phyloP scores from a whole-genome alignment of 805 yeast genomes.

The Ogataea glucozyma region DNA sequence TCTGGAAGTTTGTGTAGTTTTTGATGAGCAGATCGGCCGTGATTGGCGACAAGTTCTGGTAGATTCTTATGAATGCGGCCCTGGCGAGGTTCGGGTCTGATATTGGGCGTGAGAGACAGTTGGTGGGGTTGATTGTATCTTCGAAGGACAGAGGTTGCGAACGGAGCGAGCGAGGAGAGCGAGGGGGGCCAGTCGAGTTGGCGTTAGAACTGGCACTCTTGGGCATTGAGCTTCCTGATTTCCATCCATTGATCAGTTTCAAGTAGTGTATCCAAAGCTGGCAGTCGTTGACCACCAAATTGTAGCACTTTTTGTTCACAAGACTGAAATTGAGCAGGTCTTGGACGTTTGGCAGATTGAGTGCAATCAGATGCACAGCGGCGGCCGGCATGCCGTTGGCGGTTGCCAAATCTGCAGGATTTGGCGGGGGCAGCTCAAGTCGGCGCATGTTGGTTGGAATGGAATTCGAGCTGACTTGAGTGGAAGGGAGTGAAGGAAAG shows the following conservation, averaged over 20 bases:
- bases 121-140: constrained; percentile 25
- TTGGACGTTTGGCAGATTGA: constrained; percentile 23
- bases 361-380: constrained; percentile 24
- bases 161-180: too few relatives aligned
- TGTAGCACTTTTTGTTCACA: constrained; percentile 30
- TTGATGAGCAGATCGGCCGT: constrained; percentile 33
- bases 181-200: too few relatives aligned
- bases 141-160: too few relatives aligned
- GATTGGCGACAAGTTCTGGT: constrained; percentile 32
- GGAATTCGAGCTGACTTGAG: background rate
- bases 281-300: constrained; percentile 23
- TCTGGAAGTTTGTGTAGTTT: constrained; percentile 37
- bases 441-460: background rate
- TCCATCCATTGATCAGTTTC: constrained; percentile 29
- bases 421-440: constrained; percentile 8
- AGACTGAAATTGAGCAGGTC: constrained; percentile 32
- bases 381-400: constrained; percentile 15
- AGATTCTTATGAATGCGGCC: constrained; percentile 28
- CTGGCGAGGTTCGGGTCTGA: constrained; percentile 30
- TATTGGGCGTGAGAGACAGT: constrained; percentile 27
- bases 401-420: background rate
- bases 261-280: constrained; percentile 31
- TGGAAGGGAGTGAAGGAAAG: background rate
- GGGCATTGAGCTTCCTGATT: too few relatives aligned
- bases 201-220: background rate